Evolutionary conservation across 2,329 filamentous ascomycete genomes (phyloP).

Genomic region (Lecanosticta acicola): DNA sequence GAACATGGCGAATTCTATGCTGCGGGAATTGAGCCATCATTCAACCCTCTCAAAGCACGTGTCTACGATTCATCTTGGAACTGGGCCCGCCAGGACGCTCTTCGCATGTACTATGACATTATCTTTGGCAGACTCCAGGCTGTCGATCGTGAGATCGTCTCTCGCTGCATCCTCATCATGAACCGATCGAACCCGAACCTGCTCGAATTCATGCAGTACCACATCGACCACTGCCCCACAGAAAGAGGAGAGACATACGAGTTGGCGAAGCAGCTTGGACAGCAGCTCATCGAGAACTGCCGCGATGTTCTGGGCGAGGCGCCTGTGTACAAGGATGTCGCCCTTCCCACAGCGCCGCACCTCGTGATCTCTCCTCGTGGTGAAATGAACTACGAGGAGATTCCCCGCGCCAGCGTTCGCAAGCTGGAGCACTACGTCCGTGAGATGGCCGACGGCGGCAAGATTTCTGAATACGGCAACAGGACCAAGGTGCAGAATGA

Average conservation of each 20-base stretch:
- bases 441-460: conserved; percentile 97
- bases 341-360: conserved; percentile 81
- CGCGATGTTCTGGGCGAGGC: conserved; percentile 78
- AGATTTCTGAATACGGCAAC: conserved; percentile 98
- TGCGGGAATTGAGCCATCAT: conserved; percentile 85
- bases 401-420: conserved; percentile 78
- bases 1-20: conserved; percentile 98
- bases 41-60: conserved; percentile 87
- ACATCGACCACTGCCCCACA: conserved; percentile 97
- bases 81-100: conserved; percentile 94
- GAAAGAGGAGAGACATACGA: conserved; percentile 96
- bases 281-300: conserved; percentile 95
- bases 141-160: conserved; percentile 96
- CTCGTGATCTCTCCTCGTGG: conserved; percentile 89
- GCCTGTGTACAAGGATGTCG: conserved; percentile 94
- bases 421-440: conserved; percentile 98
- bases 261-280: conserved; percentile 89
- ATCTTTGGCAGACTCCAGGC: conserved; percentile 92
- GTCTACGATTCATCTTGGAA: conserved; percentile 99
- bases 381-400: conserved; percentile 87
- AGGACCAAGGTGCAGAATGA: conserved; percentile 97
- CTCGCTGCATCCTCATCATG: conserved; percentile 98
- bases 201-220: conserved; percentile 98
- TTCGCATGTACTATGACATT: conserved; percentile 98
- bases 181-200: conserved; percentile 95